Percentiles rank a stretch among this genome's conserved stretches.
phyloP scores from a whole-genome alignment of 176 grass and related monocot genomes.

The Zoysia pacifica region DNA sequence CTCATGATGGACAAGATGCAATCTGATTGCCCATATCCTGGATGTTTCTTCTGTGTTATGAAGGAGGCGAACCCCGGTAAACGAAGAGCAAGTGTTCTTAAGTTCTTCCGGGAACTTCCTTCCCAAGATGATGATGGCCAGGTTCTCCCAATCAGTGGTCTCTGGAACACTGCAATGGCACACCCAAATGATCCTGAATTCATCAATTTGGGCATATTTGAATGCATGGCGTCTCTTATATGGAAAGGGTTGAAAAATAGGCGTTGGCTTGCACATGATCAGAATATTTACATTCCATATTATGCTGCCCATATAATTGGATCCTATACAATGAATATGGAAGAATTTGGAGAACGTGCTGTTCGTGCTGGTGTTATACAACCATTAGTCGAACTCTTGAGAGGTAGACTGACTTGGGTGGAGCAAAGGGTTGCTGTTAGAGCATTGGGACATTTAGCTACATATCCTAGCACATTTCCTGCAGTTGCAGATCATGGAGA shows the following conservation, averaged over 20 bases:
- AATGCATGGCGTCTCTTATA: constrained; percentile 96
- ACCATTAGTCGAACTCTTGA: constrained; percentile 88
- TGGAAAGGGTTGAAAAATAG: constrained; percentile 99
- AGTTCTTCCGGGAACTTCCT: constrained; percentile 97
- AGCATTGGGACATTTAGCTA: constrained; percentile 94
- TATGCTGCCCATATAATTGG: constrained; percentile 98
- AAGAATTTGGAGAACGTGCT: constrained; percentile 88
- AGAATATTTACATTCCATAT: constrained; percentile 98
- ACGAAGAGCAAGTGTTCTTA: constrained; percentile 76
- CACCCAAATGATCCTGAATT: constrained; percentile 98
- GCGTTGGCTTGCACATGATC: constrained; percentile 95
- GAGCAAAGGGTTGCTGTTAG: constrained; percentile 98
- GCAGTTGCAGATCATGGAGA: constrained; percentile 89
- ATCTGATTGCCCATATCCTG: constrained; percentile 91
- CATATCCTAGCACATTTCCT: constrained; percentile 86
- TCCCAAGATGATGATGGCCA: constrained; percentile 93
- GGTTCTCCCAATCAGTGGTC: constrained; percentile 91
- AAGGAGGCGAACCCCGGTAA: constrained; percentile 96
- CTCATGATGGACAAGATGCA: constrained; percentile 70
- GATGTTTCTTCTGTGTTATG: constrained; percentile 99
- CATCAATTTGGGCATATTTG: constrained; percentile 92
- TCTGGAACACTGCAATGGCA: constrained; percentile 99
- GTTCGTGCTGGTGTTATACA: constrained; percentile 90
- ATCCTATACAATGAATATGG: constrained; percentile 99
- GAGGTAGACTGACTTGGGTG: constrained; percentile 98